Base-by-base conservation (phyloP, 176 grass and related monocot species). In the Oryza longistaminata region DNA sequence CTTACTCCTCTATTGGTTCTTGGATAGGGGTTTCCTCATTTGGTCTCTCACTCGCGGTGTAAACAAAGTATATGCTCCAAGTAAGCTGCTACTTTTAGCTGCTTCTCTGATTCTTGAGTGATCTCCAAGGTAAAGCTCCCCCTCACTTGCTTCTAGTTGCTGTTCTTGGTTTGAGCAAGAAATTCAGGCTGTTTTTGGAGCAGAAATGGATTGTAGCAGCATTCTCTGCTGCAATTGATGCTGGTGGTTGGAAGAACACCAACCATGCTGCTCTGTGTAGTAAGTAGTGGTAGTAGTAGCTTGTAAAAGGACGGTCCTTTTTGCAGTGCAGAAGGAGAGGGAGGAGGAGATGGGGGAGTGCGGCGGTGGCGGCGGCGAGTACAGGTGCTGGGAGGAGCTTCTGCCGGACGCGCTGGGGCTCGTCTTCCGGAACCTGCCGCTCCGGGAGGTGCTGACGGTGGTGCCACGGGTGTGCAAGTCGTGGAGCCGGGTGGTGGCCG, bases 341-440 rank as follows among this genome's bases (percentile, higher is more conserved):
- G 29, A 37, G 48, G 19, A 34, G 10, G 24, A 62, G 83, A 99
- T 99, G 97, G 93, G 75, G 42, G 91, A 91, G 34, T 78, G 88
- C 81, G 83, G 42, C 62, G 46, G 42, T n/a, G n/a, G n/a, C 62
- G 46, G 39, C 33, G 65, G 80, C 40, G 93, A 99, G 80, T 82
- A 89, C 79, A 85, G 92, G 53, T 78, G 80, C 77, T 99, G 97
- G 97, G 93, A 90, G 45, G 93, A 99, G 84, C 76, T 99, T 37
- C 65, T 99, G 55, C 97, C 97, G 81, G 97, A 99, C 78, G 93
- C 88, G 17, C 90, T 99, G 82, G 97, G 97, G 2, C 86, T 99
- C 22, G 81, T 99, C 64, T 99, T 96, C 85, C 88, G 93, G 62
- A 90, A 99, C 78, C 90, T 99, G 66, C 86, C 97, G 8, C 88